These are phyloP conservation scores for Rostrohypoxylon terebratum DNA, from an alignment of 495 filamentous ascomycete species.

Conservation along the genomic window DNA sequence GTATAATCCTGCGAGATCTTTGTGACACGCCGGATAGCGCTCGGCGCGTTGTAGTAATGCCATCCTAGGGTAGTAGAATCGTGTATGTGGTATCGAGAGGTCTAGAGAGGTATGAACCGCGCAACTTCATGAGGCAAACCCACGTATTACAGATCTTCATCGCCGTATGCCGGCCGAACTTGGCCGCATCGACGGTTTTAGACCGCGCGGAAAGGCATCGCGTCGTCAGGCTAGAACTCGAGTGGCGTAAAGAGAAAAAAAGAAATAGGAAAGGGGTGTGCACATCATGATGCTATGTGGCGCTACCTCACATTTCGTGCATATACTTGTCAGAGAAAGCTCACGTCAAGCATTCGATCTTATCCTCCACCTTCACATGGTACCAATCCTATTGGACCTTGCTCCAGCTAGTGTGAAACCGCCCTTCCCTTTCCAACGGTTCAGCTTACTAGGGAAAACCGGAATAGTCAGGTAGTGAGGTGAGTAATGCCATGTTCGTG, in stretches of 20 bases:
- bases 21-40: slow-evolving; percentile 4
- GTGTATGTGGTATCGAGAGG: not conserved
- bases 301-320: not conserved
- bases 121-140: not conserved
- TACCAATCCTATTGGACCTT: slow-evolving; percentile 25
- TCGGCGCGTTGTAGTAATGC: not conserved
- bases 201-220: slow-evolving; percentile 2
- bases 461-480: not conserved
- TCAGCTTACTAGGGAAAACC: not conserved
- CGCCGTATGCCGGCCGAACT: not conserved
- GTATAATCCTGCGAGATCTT: slow-evolving; percentile 1
- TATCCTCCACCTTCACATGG: not conserved
- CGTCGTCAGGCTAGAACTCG: not conserved
- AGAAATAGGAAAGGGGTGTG: not conserved
- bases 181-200: not conserved
- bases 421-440: slow-evolving; percentile 4
- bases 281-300: not conserved
- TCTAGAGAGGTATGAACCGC: not conserved
- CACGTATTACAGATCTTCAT: slow-evolving; percentile 4
- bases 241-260: too few species aligned
- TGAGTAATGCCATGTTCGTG: not conserved
- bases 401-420: not conserved
- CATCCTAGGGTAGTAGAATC: not conserved
- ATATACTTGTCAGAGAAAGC: slow-evolving; percentile 8
- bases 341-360: not conserved